These are phyloP conservation scores for Naematelia encephala DNA, from an alignment of 768 basidiomycete genomes.

Conservation along the genomic window DNA sequence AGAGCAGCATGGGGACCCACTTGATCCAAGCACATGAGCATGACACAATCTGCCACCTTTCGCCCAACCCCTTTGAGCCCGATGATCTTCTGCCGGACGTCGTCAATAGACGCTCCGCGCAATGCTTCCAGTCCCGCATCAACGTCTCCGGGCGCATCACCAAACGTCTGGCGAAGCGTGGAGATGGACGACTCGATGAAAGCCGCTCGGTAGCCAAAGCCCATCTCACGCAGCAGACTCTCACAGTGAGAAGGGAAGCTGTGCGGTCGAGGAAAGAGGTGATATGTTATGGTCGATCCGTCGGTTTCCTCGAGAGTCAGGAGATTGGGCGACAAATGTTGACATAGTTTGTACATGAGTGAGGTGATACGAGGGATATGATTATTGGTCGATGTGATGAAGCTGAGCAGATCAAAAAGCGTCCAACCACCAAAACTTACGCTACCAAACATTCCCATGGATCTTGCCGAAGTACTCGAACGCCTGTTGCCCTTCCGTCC, in stretches of 20 bases:
- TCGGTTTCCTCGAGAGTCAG: slow-evolving; percentile 54
- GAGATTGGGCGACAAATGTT: slow-evolving; percentile 68
- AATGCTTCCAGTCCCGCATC: slow-evolving; percentile 23
- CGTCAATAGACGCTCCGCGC: slow-evolving; percentile 56
- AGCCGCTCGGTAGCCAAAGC: slow-evolving; percentile 92
- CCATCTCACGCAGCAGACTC: slow-evolving; percentile 67
- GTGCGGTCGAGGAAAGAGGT: slow-evolving; percentile 73
- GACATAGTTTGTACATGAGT: slow-evolving; percentile 82
- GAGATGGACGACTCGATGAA: slow-evolving; percentile 60
- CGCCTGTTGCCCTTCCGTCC: slow-evolving; percentile 66
- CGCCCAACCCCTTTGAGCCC: slow-evolving; percentile 86
- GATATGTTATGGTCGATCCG: slow-evolving; percentile 54
- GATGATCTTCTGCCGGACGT: slow-evolving; percentile 71
- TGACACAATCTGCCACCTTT: slow-evolving; percentile 92
- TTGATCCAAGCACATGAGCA: slow-evolving; percentile 90
- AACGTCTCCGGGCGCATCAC: slow-evolving; percentile 18
- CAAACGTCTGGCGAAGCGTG: slow-evolving; percentile 31
- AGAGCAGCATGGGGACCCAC: slow-evolving; percentile 51
- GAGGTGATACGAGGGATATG: slow-evolving; percentile 91
- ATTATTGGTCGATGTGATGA: slow-evolving; percentile 97
- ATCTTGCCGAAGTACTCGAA: slow-evolving; percentile 83
- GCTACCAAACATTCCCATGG: slow-evolving; percentile 94
- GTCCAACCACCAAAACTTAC: slow-evolving; percentile 56
- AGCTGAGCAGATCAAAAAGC: slow-evolving; percentile 55
- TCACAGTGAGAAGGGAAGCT: slow-evolving; percentile 55